A percentile compares a stretch with the other conserved stretches of the same genome.
These are phyloP conservation scores for Colletotrichum sp. DNA, from an alignment of 2,329 filamentous ascomycete genomes.

Conservation along the genomic window DNA sequence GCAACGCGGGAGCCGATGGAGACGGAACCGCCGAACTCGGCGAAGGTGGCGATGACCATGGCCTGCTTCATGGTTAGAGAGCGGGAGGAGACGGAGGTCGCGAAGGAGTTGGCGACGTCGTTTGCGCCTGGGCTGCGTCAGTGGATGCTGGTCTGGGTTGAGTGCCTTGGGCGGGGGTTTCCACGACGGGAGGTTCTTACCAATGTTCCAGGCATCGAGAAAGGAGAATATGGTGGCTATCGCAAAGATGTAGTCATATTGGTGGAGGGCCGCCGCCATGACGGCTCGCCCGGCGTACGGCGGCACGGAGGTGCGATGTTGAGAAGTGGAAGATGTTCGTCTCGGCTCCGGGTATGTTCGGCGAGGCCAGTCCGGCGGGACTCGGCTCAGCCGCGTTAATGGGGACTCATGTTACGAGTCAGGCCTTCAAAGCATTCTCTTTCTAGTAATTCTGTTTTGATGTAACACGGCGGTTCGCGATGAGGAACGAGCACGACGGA, in stretches of 20 bases:
- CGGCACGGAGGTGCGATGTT: background rate
- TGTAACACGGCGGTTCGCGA: background rate
- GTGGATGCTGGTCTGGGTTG: background rate
- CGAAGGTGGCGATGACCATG: constrained; percentile 46
- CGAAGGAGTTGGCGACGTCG: constrained; percentile 55
- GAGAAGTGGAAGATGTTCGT: background rate
- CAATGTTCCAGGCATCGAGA: constrained; percentile 71
- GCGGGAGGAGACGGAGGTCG: constrained; percentile 50
- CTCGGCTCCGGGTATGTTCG: background rate
- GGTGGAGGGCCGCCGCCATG: constrained; percentile 44
- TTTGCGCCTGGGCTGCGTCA: constrained; percentile 43
- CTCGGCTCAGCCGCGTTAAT: background rate
- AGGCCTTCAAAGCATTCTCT: background rate
- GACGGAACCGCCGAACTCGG: constrained; percentile 50
- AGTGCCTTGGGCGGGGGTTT: constrained; percentile 56
- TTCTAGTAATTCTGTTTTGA: background rate
- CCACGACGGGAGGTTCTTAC: constrained; percentile 71
- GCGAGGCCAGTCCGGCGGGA: background rate
- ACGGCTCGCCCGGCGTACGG: background rate
- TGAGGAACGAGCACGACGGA: background rate
- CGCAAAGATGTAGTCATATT: constrained; percentile 69
- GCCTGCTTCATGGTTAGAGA: constrained; percentile 52
- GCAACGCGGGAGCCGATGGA: constrained; percentile 39
- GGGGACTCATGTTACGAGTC: background rate
- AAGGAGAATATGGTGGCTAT: constrained; percentile 69